Conservation (phyloP, 306 rosid genomes). For the Nissolia schottii region DNA sequence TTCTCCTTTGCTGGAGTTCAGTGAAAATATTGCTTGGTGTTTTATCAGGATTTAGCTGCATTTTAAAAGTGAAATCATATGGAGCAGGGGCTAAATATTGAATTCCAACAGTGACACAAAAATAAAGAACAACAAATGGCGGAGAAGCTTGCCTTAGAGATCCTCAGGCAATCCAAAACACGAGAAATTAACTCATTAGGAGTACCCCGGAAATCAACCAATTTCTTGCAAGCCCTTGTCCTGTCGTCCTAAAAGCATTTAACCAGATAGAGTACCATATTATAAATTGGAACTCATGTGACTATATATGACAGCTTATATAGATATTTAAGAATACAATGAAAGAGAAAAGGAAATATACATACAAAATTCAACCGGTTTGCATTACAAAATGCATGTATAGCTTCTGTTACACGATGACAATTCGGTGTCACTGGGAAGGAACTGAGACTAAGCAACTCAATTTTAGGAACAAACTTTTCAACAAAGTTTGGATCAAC, state of each 20-base stretch:
- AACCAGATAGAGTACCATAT: slow-evolving; percentile 25
- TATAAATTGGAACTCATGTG: slow-evolving; percentile 21
- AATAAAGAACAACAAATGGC: background rate
- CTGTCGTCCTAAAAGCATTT: slow-evolving; percentile 65
- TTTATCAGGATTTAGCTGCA: slow-evolving; percentile 77
- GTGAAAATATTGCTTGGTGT: slow-evolving; percentile 44
- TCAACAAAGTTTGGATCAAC: slow-evolving; percentile 56
- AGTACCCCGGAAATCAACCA: slow-evolving; percentile 80
- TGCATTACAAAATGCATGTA: slow-evolving; percentile 53
- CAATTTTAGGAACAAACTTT: slow-evolving; percentile 50
- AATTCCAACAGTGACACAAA: slow-evolving; percentile 13
- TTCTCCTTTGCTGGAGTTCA: slow-evolving; percentile 44
- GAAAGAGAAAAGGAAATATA: slow-evolving; percentile 16
- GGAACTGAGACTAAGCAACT: slow-evolving; percentile 46
- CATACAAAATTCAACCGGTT: slow-evolving; percentile 68
- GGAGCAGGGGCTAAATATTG: slow-evolving; percentile 31
- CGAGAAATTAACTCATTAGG: slow-evolving; percentile 76
- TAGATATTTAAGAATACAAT: slow-evolving; percentile 7
- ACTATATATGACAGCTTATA: background rate
- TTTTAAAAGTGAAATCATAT: slow-evolving; percentile 27
- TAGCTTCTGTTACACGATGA: slow-evolving; percentile 77
- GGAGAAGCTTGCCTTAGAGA: slow-evolving; percentile 68
- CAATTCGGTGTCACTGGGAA: slow-evolving; percentile 84
- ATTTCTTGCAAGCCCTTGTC: slow-evolving; percentile 65
- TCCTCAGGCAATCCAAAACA: slow-evolving; percentile 73